Evolutionary conservation across 1,284 basidiomycete species (phyloP), one percentile per base, ranked within the genome.

Genomic region (Rhodotorula mucilaginosa): DNA sequence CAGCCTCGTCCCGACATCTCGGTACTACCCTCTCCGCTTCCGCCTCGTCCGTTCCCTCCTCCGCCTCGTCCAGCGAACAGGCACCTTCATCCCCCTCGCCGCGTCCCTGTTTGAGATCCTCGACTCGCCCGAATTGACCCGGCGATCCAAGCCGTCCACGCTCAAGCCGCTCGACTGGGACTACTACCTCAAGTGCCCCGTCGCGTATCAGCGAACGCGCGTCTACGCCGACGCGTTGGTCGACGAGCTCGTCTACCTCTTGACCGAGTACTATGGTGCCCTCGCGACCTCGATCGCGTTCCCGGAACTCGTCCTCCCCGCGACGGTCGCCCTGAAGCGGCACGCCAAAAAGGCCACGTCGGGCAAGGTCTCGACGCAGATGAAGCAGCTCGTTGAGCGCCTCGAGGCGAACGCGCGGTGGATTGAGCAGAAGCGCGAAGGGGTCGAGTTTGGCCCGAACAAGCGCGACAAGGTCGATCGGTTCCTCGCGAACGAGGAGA

Each of bases 81-180:
- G 87, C 60, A 91, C 88, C 15, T 99, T 94, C 82, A 88, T 98
- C 68, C 95, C 97, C 5, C 85, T 99, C 49, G 85, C 92, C 3
- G 89, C 97, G 2, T 89, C 84, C 83, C 85, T 99, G 69, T 86
- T 98, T 69, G 91, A 95, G 64, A 89, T 97, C 72, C 85, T 99
- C 76, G 88, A 90, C 58, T 87, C 91, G 29, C 86, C 88, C 65
- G 85, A 87, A 75, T 88, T 98, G 77, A 85, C 88, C 13, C 85
- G 87, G n/a, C 85, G 88, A 26, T 83, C 88, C 47, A 97, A 94
- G 80, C 84, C 91, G 58, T 90, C 91, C n/a, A 95, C 93, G 0
- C 84, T 97, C 51, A 89, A 90, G 69, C 92, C 95, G 0, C 85
- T 99, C 60, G 93, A 97, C 82, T 86, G 97, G 72, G 91, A 94